phyloP scores from a whole-genome alignment of 108 stramenopile genomes.

The Cylindrotheca fusiformis region DNA sequence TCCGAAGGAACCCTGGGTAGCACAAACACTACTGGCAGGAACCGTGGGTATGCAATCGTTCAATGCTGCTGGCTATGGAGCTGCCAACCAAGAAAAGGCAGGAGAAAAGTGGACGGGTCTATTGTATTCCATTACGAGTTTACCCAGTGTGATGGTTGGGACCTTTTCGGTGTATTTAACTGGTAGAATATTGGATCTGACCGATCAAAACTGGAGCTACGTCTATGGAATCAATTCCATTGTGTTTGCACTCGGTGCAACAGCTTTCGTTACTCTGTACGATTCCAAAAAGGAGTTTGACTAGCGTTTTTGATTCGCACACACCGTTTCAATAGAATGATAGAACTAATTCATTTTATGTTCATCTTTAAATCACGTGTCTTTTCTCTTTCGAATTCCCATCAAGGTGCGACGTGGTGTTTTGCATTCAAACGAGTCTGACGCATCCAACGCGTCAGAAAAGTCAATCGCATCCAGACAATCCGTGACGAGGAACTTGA shows the following conservation, averaged over 20 bases:
- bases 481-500: constrained; percentile 38
- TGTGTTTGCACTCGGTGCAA: constrained; percentile 58
- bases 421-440: no score
- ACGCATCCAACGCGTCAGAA: not conserved
- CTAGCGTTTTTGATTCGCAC: constrained; percentile 3
- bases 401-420: no score
- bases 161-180: constrained; percentile 62
- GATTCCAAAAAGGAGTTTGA: constrained; percentile 12
- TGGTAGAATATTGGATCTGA: constrained; percentile 64
- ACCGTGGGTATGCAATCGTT: constrained; percentile 68
- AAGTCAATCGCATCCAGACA: constrained; percentile 21
- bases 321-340: constrained; percentile 1
- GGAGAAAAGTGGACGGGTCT: constrained; percentile 74
- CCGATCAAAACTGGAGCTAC: constrained; percentile 60
- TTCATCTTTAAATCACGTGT: no score
- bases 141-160: constrained; percentile 75
- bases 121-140: constrained; percentile 60
- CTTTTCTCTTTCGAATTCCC: no score
- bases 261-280: constrained; percentile 62
- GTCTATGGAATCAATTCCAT: constrained; percentile 66
- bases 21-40: constrained; percentile 53
- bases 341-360: no score
- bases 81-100: constrained; percentile 81
- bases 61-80: constrained; percentile 73
- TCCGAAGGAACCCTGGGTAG: constrained; percentile 49